phyloP scores from a whole-genome alignment of 371 early-diverging fungal genomes.

The Rhizopus sp. region DNA sequence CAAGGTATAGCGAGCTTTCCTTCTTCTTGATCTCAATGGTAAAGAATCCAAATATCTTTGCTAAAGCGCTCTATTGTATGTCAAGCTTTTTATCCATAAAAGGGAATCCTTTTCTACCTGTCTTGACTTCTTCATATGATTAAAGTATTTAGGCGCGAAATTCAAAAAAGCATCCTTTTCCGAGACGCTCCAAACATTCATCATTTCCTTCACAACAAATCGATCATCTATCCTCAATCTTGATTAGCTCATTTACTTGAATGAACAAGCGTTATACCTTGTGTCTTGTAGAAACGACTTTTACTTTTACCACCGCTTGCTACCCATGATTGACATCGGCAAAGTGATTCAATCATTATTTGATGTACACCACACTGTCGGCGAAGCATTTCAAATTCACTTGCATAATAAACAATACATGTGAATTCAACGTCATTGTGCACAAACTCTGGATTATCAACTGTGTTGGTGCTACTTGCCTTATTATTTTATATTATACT shows the following conservation, averaged over 20 bases:
- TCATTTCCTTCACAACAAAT: slow-evolving; percentile 88
- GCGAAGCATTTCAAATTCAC: slow-evolving; percentile 85
- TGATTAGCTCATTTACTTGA: neutral
- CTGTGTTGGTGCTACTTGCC: neutral
- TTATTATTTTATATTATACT: neutral
- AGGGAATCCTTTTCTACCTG: neutral
- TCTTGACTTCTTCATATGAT: slow-evolving; percentile 72
- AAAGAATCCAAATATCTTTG: slow-evolving; percentile 93
- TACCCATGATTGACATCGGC: slow-evolving; percentile 79
- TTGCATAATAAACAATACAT: slow-evolving; percentile 85
- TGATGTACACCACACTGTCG: slow-evolving; percentile 79
- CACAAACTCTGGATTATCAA: slow-evolving; percentile 54
- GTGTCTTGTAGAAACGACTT: slow-evolving; percentile 63
- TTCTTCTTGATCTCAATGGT: slow-evolving; percentile 77
- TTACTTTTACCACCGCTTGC: slow-evolving; percentile 85
- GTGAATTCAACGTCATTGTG: slow-evolving; percentile 73
- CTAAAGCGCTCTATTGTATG: slow-evolving; percentile 66
- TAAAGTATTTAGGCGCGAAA: slow-evolving; percentile 93
- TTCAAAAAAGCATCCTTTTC: slow-evolving; percentile 86
- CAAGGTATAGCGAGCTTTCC: slow-evolving; percentile 67
- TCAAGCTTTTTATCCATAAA: neutral
- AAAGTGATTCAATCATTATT: slow-evolving; percentile 73
- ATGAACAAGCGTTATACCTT: slow-evolving; percentile 35
- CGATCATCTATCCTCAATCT: slow-evolving; percentile 66
- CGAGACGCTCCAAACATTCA: slow-evolving; percentile 67